Conservation (phyloP, 441 rosid species). For the Populus trichocarpa region DNA sequence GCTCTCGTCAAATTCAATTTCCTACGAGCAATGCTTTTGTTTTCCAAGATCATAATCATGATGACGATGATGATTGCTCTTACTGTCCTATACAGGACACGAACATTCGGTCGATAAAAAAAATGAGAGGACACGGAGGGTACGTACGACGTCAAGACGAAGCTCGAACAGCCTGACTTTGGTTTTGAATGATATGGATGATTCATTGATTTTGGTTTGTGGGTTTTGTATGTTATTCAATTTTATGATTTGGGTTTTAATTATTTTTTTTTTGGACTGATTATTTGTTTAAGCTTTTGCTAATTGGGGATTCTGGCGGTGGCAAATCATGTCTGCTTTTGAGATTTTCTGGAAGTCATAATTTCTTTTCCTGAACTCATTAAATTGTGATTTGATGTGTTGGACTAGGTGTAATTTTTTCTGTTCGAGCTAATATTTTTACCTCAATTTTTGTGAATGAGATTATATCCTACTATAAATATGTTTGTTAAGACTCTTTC, state of each 20-base stretch:
- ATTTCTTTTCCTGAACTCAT: not conserved
- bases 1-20: not conserved
- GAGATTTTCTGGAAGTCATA: slow-evolving; percentile 16
- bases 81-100: not conserved
- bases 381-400: not conserved
- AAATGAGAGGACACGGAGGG: not conserved
- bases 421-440: not conserved
- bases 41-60: not conserved
- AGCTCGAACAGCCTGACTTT: not conserved
- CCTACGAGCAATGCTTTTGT: not conserved
- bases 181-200: not conserved
- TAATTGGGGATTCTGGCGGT: slow-evolving; percentile 29
- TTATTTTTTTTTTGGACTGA: not conserved
- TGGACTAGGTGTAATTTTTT: not conserved
- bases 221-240: not conserved
- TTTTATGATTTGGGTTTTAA: not conserved
- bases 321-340: slow-evolving; percentile 29
- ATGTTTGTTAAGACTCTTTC: not conserved
- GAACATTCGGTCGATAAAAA: not conserved
- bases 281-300: slow-evolving; percentile 11
- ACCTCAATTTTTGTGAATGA: not conserved
- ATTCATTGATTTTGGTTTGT: not conserved
- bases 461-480: not conserved
- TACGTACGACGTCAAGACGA: not conserved
- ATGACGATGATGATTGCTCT: not conserved